Percentiles rank a stretch among this genome's conserved stretches.
These are phyloP conservation scores for Skeletonema tropicum DNA, from an alignment of 108 stramenopile species.

Conservation along the genomic window DNA sequence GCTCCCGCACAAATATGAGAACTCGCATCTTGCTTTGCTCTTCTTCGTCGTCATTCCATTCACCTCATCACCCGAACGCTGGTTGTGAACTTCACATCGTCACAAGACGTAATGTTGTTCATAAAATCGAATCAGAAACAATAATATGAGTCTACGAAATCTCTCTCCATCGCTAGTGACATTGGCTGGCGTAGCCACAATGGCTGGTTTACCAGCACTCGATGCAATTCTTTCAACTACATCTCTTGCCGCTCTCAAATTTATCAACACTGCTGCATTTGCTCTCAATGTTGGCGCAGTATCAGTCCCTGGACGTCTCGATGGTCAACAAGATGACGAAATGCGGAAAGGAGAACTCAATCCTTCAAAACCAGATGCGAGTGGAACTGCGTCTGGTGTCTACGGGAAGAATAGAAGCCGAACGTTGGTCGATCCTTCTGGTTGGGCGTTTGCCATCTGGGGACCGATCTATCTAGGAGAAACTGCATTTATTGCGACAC, in stretches of 20 bases:
- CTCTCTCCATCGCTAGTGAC: constrained; percentile 57
- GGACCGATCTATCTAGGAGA: constrained; percentile 81
- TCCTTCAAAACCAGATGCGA: constrained; percentile 24
- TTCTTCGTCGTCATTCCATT: too few relatives aligned
- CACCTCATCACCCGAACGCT: too few relatives aligned
- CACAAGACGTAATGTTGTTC: not conserved
- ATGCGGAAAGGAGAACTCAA: constrained; percentile 48
- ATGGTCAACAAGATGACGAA: constrained; percentile 50
- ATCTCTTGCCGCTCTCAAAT: constrained; percentile 35
- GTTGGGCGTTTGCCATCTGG: constrained; percentile 84
- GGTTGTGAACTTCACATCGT: too few relatives aligned
- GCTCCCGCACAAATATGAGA: too few relatives aligned
- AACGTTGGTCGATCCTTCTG: constrained; percentile 67
- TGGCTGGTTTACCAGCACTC: constrained; percentile 50
- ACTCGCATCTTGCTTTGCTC: too few relatives aligned
- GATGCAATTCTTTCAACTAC: constrained; percentile 32
- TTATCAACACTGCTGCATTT: constrained; percentile 54
- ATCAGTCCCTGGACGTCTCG: constrained; percentile 63
- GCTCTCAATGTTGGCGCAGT: constrained; percentile 56
- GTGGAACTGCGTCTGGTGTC: constrained; percentile 6
- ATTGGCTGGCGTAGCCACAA: constrained; percentile 39
- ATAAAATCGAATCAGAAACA: not conserved
- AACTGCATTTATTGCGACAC: constrained; percentile 48
- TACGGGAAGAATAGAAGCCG: constrained; percentile 28
- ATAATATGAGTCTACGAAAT: constrained; percentile 37